Conservation (phyloP, 805 yeast species). For the Tetrapisispora namnaoensis region DNA sequence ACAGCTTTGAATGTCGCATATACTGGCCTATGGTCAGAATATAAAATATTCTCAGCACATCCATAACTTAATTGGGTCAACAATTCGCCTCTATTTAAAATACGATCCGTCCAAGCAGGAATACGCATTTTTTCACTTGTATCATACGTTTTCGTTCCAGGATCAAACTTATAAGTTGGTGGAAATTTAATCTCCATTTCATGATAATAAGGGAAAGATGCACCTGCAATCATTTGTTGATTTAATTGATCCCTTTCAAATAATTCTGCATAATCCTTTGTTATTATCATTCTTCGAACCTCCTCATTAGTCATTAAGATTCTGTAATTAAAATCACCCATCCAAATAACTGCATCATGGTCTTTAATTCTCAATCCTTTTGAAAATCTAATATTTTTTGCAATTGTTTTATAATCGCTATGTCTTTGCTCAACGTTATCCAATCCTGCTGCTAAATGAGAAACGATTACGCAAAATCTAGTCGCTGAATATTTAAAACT, state of each 20-base stretch:
- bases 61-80: constrained; percentile 54
- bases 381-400: constrained; percentile 58
- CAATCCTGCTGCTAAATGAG: constrained; percentile 92
- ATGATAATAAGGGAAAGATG: constrained; percentile 69
- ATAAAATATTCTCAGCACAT: constrained; percentile 44
- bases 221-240: constrained; percentile 63
- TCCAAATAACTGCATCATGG: constrained; percentile 78
- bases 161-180: constrained; percentile 93
- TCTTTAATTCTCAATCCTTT: constrained; percentile 50
- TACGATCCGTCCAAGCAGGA: constrained; percentile 97
- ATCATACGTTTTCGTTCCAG: constrained; percentile 74
- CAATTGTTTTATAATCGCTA: constrained; percentile 72
- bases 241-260: constrained; percentile 70
- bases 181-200: constrained; percentile 73
- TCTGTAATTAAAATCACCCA: constrained; percentile 91
- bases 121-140: constrained; percentile 84
- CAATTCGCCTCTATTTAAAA: constrained; percentile 53
- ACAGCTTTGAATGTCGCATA: constrained; percentile 57
- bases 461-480: constrained; percentile 65
- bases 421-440: constrained; percentile 75
- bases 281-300: constrained; percentile 48
- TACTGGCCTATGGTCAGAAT: constrained; percentile 91
- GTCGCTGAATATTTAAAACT: constrained; percentile 58
- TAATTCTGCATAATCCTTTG: constrained; percentile 40
- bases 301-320: constrained; percentile 61